Evolutionary conservation across 345 rosid species (phyloP), one percentile per base, ranked within the genome.

Genomic region (Kernera saxatilis): DNA sequence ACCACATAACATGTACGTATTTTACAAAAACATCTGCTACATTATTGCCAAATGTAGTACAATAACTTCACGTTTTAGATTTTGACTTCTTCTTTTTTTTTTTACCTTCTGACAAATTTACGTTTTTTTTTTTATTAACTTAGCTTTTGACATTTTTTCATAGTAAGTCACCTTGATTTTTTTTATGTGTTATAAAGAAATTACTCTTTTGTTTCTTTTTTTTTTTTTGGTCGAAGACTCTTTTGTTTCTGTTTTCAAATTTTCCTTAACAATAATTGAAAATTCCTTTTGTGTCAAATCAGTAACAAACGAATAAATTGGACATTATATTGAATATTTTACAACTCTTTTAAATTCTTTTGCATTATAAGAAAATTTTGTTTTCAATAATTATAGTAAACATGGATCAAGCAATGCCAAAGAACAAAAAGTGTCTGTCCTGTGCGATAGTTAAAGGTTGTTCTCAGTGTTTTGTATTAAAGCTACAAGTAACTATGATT

Each of bases 41-140:
- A 67, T 58, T 66, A 74, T 74, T 74, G 78, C 67, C 52, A 73
- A 46, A 15, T 66, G 29, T 48, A 48, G 72, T 73, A 73, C 78
- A 49, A 58, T 66, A 25, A 40, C 48, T 14, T 15, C 44, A 73
- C 37, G 11, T 65, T 37, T 29, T 8, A 73, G 35, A 1, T n/a
- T 62, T 22, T 40, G 23, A 26, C 15, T 3, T 22, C 23, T 52
- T 39, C 5, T 39, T 40, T 52, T 18, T n/a, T n/a, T n/a, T n/a
- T n/a, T n/a, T n/a, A n/a, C n/a, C 26, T 52, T 25, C 57, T 35
- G 8, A 15, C 22, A 6, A 39, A 13, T 27, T 8, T 27, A 27
- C 2, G 6, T 41, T 58, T 56, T 27, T 21, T 18, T 50, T 58
- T 11, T 23, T 9, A 1, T 3, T 2, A 12, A 23, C 6, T 3